Evolutionary conservation across 2,329 filamentous ascomycete genomes (phyloP), one percentile per base, ranked within the genome.

Genomic region (Boeremia lycopersici): DNA sequence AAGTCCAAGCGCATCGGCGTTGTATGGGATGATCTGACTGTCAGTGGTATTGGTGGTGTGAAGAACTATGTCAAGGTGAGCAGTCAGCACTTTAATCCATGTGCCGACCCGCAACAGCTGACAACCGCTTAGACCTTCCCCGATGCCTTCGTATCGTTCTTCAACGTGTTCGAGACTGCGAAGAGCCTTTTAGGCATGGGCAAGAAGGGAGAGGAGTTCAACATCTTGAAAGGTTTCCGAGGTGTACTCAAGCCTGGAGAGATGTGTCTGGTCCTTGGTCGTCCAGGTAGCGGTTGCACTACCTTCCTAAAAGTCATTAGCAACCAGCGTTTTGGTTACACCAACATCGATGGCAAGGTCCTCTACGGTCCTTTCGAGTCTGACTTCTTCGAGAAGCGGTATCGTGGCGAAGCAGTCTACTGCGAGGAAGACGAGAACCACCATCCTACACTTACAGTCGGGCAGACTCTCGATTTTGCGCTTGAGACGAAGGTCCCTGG

Each of bases 361-460:
- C 75, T 83, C 0, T 96, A 93, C 62, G 90, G 91, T 0, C 87
- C 87, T 0, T 92, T 91, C 70, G 83, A 86, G 4, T 82, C 86
- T 13, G 78, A 86, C 17, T 86, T 89, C 43, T 93, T 96, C 64
- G 77, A 77, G 61, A 84, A 88, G 67, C 79, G 83, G 45, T 96
- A 91, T 72, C 84, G 90, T 28, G 90, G 90, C 45, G 90, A 96
- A 76, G 88, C 89, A 0, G 87, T 93, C 4, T 96, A 96, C 78
- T 93, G 91, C 68, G 86, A 90, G 64, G 90, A 93, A 72, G 91
- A 96, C 61, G 92, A 96, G 64, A 82, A 93, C 19, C 91, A 96
- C 64, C 88, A 92, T 64, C 85, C 92, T 0, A 95, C 90, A 0
- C 80, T 97, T 23, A 95, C 91, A 0, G 93, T 96, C 2, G 89